These are phyloP conservation scores for Lachnellula suecica DNA, from an alignment of 2,329 filamentous ascomycete genomes.

Conservation along the genomic window DNA sequence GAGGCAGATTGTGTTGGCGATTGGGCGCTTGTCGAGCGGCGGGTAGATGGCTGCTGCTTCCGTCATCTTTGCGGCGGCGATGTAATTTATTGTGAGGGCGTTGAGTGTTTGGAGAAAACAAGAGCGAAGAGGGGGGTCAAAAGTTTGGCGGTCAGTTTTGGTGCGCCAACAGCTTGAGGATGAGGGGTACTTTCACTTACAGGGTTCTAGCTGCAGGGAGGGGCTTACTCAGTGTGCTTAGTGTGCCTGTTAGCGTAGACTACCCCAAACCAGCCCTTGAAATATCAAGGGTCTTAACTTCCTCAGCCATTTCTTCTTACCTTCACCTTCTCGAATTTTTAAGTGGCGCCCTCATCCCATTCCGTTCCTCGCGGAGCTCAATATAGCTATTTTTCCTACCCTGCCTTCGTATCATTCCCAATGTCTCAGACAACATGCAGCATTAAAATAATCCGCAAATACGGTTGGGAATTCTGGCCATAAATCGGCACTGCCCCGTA, in stretches of 20 bases:
- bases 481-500: no score
- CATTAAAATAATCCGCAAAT: no score
- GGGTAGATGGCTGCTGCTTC: constrained; percentile 42
- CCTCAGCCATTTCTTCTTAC: no score
- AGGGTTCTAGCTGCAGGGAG: background rate
- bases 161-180: background rate
- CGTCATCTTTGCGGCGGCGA: background rate
- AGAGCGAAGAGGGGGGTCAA: background rate
- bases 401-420: no score
- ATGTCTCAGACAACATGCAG: no score
- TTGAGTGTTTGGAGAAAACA: background rate
- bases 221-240: background rate
- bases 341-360: no score
- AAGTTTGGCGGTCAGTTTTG: background rate
- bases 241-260: background rate
- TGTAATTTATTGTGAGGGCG: background rate
- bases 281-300: no score
- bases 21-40: constrained; percentile 75
- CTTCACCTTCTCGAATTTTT: no score
- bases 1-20: constrained; percentile 91
- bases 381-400: no score
- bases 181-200: background rate
- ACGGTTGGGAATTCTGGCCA: no score
- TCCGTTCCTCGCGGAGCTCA: no score
- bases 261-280: no score